phyloP scores from a whole-genome alignment of 192 early-diverging fungal genomes.

The Rhizophagus sp. region DNA sequence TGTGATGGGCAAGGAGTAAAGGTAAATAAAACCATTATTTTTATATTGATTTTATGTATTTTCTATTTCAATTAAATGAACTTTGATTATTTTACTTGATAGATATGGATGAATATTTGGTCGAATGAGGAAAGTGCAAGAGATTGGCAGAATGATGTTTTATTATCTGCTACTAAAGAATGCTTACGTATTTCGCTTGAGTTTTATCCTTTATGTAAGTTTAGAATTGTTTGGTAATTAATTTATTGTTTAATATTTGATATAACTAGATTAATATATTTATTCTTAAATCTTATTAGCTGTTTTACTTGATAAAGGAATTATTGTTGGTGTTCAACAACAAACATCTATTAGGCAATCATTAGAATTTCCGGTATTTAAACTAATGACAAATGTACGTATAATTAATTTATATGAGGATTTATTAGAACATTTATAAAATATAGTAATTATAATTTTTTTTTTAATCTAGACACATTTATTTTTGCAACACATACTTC shows the following conservation, averaged over 20 bases:
- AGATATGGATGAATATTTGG: conserved; percentile 34
- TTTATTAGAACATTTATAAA: neutral
- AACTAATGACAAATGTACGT: conserved; percentile 66
- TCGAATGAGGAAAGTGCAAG: conserved; percentile 27
- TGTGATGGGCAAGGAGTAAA: conserved; percentile 65
- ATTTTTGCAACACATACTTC: conserved; percentile 71
- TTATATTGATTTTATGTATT: neutral
- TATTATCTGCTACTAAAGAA: conserved; percentile 28
- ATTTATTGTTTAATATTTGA: neutral
- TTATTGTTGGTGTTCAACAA: conserved; percentile 77
- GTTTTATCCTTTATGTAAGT: conserved; percentile 77
- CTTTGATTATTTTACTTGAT: neutral
- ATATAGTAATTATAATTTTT: neutral
- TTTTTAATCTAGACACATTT: conserved; percentile 62
- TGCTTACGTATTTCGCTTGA: conserved; percentile 63
- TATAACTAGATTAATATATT: conserved; percentile 5
- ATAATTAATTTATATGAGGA: neutral
- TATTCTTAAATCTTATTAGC: conserved; percentile 44
- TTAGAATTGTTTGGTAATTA: neutral
- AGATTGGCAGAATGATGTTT: conserved; percentile 27
- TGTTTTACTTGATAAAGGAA: conserved; percentile 67
- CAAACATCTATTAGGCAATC: conserved; percentile 55
- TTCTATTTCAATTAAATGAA: neutral
- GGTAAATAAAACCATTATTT: conserved; percentile 41
- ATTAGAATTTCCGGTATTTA: conserved; percentile 62